Conservation (phyloP, 2,329 filamentous ascomycete species). For the Ophiocordyceps australis region DNA sequence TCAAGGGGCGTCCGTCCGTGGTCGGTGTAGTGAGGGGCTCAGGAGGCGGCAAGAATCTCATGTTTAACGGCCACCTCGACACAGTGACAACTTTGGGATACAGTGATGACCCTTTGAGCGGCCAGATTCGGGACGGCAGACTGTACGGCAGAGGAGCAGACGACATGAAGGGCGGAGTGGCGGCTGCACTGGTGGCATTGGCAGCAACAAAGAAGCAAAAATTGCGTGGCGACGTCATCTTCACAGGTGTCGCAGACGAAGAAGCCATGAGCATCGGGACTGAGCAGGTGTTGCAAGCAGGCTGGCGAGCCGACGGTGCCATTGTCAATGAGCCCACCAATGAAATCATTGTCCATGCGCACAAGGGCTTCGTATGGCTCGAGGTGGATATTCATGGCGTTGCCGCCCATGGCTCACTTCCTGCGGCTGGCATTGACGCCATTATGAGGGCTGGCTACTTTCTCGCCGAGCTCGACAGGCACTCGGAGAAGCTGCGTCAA, state of each 20-base stretch:
- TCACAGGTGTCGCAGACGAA: conserved; percentile 35
- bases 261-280: conserved; percentile 32
- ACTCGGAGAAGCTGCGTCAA: conserved; percentile 14
- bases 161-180: conserved; percentile 34
- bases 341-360: conserved; percentile 20
- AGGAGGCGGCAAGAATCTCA: conserved; percentile 26
- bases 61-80: conserved; percentile 34
- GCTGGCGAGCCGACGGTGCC: conserved; percentile 33
- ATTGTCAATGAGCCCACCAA: conserved; percentile 28
- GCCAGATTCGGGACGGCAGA: conserved; percentile 17
- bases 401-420: conserved; percentile 22
- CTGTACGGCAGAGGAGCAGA: conserved; percentile 26
- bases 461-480: conserved; percentile 22
- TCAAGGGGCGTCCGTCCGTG: conserved; percentile 27
- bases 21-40: conserved; percentile 26
- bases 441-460: conserved; percentile 28
- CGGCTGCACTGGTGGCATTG: conserved; percentile 23
- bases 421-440: conserved; percentile 27
- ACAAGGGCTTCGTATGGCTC: conserved; percentile 31
- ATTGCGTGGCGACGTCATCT: conserved; percentile 28
- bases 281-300: conserved; percentile 26
- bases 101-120: conserved; percentile 23
- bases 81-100: conserved; percentile 30
- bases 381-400: conserved; percentile 21
- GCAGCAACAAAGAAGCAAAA: conserved; percentile 16